Evolutionary conservation across 768 basidiomycete species (phyloP), one percentile per base, ranked within the genome.

Genomic region (Termitomyces sp.): DNA sequence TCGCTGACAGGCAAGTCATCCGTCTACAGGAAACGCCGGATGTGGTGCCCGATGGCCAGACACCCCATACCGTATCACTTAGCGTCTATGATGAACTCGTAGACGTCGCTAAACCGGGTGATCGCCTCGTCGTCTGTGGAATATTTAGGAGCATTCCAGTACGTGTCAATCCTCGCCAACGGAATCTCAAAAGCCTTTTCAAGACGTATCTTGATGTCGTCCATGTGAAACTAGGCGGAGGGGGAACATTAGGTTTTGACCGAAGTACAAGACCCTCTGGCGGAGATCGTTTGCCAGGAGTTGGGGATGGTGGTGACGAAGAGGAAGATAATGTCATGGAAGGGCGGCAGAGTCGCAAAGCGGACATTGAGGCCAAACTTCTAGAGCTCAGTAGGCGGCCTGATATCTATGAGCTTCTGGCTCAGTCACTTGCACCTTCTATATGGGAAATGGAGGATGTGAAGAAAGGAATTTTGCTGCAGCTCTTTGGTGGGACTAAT

Each of bases 391-490:
- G 91, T 67, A 74, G 81, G 64, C 76, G 84, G 59, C 84, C 86
- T 17, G 95, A 97, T 72, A 78, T 98, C 34, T 98, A 98, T 71
- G 92, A 94, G 1, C 76, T 92, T 32, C 81, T 98, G 5, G 78
- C 95, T 8, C 80, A 89, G 17, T 93, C 90, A 2, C 82, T 99
- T 59, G 96, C 96, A 1, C 97, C 97, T 15, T 91, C 88, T 38
- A 97, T 99, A 65, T 98, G 93, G 88, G 92, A 94, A 72, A 90
- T 98, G 92, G 96, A 98, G 31, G 97, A 99, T 70, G 94, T 98
- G 61, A 99, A 99, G 79, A 98, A 98, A 79, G 97, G 97, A 0
- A 97, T 98, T 57, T 72, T 99, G 61, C 77, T 99, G 37, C 96
- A 98, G 73, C 75, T 99, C 31, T 98, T 99, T 74, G 97, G 97